These are phyloP conservation scores for Carex parvula DNA, from an alignment of 176 grass and related monocot species.

Conservation along the genomic window DNA sequence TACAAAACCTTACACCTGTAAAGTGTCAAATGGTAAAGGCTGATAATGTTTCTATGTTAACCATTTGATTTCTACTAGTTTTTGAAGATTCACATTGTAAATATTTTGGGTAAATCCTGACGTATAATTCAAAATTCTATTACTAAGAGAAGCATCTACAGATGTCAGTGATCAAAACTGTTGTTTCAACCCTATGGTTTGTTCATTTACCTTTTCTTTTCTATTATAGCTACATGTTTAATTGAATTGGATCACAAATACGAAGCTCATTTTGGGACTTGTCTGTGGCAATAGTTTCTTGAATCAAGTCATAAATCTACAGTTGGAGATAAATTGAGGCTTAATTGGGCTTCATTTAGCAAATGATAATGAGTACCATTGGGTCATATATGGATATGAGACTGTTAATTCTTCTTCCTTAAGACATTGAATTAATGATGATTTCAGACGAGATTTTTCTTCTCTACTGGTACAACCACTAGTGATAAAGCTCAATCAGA, in stretches of 20 bases:
- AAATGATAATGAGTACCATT: neutral
- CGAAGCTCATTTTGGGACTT: neutral
- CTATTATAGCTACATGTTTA: neutral
- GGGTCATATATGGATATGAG: neutral
- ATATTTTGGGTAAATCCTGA: constrained; percentile 13
- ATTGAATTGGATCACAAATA: neutral
- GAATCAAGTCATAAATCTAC: neutral
- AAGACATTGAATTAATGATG: constrained; percentile 1
- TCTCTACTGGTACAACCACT: constrained; percentile 28
- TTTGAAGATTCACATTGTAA: neutral
- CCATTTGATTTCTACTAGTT: neutral
- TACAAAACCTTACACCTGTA: neutral
- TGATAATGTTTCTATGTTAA: neutral
- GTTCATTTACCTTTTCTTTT: constrained; percentile 4
- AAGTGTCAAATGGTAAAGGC: neutral
- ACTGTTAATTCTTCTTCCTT: neutral
- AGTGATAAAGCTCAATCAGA: constrained; percentile 7
- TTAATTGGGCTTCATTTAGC: neutral
- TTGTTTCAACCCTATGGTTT: constrained; percentile 31
- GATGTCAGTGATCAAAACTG: constrained; percentile 17
- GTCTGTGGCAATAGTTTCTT: neutral
- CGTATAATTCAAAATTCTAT: constrained; percentile 20
- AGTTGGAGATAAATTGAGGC: neutral
- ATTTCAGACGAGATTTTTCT: constrained; percentile 16
- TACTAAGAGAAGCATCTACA: constrained; percentile 24